Evolutionary conservation across 2,329 filamentous ascomycete genomes (phyloP), one percentile per base, ranked within the genome.

Genomic region (Allantophomopsis cytisporea): DNA sequence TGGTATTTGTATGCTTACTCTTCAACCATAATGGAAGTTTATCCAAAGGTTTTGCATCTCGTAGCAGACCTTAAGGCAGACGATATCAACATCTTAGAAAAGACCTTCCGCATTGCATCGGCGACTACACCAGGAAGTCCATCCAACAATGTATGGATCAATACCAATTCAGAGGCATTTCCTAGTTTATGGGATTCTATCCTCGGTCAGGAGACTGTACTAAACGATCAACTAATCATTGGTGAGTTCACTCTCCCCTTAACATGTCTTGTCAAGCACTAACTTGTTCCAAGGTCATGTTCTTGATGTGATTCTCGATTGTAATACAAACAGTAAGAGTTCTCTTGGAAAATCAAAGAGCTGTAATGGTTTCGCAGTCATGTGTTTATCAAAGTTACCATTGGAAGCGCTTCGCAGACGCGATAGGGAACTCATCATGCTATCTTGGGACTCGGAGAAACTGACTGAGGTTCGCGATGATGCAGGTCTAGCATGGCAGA

Each of bases 351-450:
- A 45, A 10, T 28, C 40, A 8, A 8, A 41, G 10, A 28, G 36
- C 3, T 49, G 40, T 28, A 54, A 54, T 36, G 31, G 31, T 13
- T 48, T 52, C n/a, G 45, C 52, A n/a, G 38, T 51, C 28, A 38
- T 43, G 11, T 47, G 46, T 39, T 39, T 57, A n/a, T 39, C 46
- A 11, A 41, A 45, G 28, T 20, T 56, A 5, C 52, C 52, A 14
- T 23, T 52, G 7, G 63, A 66, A 36, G 53, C 57, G 0, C 56
- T 69, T 7, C 58, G 54, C 13, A 65, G 65, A 13, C 51, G 54
- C 16, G 57, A 65, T 17, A 60, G 68, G 38, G 66, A 71, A 45
- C 53, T 49, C 6, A 52, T 69, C 5, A 60, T 70, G 57, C 23
- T 28, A 28, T 28, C 23, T 28, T 28, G 23, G 23, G 23, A 28